Evolutionary conservation across 2,329 filamentous ascomycete species (phyloP), one percentile per base, ranked within the genome.

Genomic region (Clonostachys rosea): DNA sequence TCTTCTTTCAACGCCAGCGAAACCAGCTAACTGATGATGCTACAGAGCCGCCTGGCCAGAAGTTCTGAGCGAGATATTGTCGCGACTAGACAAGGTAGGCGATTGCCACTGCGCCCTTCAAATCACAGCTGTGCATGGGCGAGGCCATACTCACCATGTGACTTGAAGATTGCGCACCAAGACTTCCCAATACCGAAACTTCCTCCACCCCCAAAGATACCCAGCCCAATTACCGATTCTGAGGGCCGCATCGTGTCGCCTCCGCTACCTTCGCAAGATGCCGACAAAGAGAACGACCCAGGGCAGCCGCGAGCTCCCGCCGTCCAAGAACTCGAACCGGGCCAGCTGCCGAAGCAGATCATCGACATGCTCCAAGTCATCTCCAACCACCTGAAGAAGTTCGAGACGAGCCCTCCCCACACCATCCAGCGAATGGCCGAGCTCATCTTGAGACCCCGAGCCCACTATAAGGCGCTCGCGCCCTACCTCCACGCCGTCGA

Each of bases 361-460:
- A 68, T 75, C 48, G 74, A 76, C 46, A 79, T 89, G 60, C 68
- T 89, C 42, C 62, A 67, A 49, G 79, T 79, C 48, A 84, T 89
- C 53, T 75, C 68, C 37, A 65, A 67, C 6, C 83, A 84, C 14
- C 73, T 96, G 44, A 74, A 73, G 4, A 79, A 78, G 54, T 99
- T 99, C 66, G 62, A 79, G 18, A 71, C 74, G 4, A 80, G 87
- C 56, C 92, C 94, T 2, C 94, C 94, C 1, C 90, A 97, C 64
- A 97, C 94, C 4, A 80, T 96, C 51, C 94, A 99, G 68, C 87
- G 94, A 37, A 79, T 99, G 18, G 83, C 91, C 18, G 94, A 99
- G 72, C 84, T 97, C 33, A 73, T 96, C 5, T 74, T 95, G 35
- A 69, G 76, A 24, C 94, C 94, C 2, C 85, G 75, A 50, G 76